phyloP scores from a whole-genome alignment of 2,329 filamentous ascomycete genomes.

The Epichloe typhina region DNA sequence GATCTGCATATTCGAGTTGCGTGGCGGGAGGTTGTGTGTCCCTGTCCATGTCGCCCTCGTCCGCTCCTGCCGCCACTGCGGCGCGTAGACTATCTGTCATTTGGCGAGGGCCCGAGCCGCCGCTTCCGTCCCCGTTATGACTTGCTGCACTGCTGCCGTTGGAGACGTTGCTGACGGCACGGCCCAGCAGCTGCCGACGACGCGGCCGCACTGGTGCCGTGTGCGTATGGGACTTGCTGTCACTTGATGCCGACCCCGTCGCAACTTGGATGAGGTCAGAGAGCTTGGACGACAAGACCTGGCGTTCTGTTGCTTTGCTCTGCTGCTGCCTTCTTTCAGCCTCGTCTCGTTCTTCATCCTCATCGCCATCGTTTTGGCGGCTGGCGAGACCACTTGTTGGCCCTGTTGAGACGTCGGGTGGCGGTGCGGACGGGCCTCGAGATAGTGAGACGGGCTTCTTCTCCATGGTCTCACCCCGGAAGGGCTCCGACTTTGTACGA shows the following conservation, averaged over 20 bases:
- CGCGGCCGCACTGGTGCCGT: slow-evolving; percentile 14
- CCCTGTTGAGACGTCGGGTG: background rate
- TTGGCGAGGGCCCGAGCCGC: slow-evolving; percentile 11
- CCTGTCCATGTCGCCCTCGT: slow-evolving; percentile 11
- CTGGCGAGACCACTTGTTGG: background rate
- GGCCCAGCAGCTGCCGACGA: slow-evolving; percentile 40
- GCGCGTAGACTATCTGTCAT: slow-evolving; percentile 4
- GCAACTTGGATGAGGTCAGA: slow-evolving; percentile 26
- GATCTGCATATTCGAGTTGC: slow-evolving; percentile 41
- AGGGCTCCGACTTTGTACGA: slow-evolving; percentile 27
- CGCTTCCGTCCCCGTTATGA: slow-evolving; percentile 12
- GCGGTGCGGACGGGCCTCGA: slow-evolving; percentile 7
- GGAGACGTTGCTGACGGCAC: slow-evolving; percentile 45
- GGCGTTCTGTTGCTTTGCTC: slow-evolving; percentile 24
- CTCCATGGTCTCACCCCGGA: slow-evolving; percentile 6
- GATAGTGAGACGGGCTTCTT: slow-evolving; percentile 2
- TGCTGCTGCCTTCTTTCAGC: slow-evolving; percentile 14
- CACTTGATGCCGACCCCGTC: background rate
- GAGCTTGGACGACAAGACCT: slow-evolving; percentile 28
- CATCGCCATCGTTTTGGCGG: slow-evolving; percentile 1
- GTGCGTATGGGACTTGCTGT: slow-evolving; percentile 7
- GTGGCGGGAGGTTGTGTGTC: slow-evolving; percentile 29
- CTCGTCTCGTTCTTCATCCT: background rate
- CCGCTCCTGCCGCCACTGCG: slow-evolving; percentile 4
- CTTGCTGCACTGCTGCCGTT: slow-evolving; percentile 34